A percentile compares a stretch with the other conserved stretches of the same genome.
These are phyloP conservation scores for Rubia balearica DNA, from an alignment of 305 asterid genomes.

Conservation along the genomic window DNA sequence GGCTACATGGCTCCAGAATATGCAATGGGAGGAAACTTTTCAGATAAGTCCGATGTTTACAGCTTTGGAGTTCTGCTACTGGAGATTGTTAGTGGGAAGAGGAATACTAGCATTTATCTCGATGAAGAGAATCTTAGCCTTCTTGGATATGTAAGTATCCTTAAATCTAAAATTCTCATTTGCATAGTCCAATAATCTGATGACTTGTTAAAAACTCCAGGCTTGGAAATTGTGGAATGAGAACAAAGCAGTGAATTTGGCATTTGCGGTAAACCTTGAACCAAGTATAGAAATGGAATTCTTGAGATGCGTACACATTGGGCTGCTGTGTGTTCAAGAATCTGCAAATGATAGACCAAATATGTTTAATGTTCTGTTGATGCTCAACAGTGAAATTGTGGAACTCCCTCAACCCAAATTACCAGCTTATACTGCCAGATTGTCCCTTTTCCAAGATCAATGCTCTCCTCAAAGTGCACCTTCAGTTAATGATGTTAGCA, in stretches of 20 bases:
- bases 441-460: not conserved
- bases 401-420: not conserved
- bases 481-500: not conserved
- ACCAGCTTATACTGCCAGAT: constrained; percentile 1
- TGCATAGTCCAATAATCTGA: not conserved
- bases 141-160: not conserved
- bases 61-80: not conserved
- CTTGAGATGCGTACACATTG: not conserved
- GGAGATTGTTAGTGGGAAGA: not conserved
- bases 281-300: not conserved
- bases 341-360: not conserved
- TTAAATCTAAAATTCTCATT: not conserved
- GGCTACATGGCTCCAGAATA: constrained; percentile 1
- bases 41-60: not conserved
- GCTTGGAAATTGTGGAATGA: not conserved
- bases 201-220: not conserved
- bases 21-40: not conserved
- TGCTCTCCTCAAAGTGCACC: not conserved
- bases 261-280: not conserved
- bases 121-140: not conserved
- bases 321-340: not conserved
- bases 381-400: not conserved
- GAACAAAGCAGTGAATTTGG: not conserved
- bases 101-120: not conserved
- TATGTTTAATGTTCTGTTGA: not conserved